Conservation (phyloP, 257 asterid genomes). For the Striga asiatica region DNA sequence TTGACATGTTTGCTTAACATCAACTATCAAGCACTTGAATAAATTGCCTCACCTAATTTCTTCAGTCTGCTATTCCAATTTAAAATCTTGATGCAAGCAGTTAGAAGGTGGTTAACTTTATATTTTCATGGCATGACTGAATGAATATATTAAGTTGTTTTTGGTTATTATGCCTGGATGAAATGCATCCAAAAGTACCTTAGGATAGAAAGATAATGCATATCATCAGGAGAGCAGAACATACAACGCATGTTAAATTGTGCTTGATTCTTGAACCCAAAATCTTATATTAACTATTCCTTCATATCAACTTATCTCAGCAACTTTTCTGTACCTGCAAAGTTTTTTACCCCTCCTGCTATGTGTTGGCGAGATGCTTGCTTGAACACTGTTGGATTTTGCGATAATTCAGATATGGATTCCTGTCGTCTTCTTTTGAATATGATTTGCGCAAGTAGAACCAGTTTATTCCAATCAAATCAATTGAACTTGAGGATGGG, state of each 20-base stretch:
- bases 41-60: background rate
- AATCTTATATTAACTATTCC: background rate
- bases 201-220: background rate
- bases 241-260: background rate
- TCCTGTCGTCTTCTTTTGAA: background rate
- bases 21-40: background rate
- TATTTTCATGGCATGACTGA: background rate
- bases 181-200: background rate
- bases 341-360: background rate
- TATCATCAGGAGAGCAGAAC: background rate
- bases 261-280: slow-evolving; percentile 5
- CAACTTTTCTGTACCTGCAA: background rate
- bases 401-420: background rate
- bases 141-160: background rate
- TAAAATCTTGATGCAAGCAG: background rate
- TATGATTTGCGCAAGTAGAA: background rate
- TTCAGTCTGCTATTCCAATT: background rate
- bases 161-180: background rate
- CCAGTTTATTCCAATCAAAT: background rate
- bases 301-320: background rate
- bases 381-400: background rate
- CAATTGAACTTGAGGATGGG: background rate
- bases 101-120: background rate
- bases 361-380: background rate
- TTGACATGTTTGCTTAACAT: background rate